A percentile compares a stretch with the other conserved stretches of the same genome.
Conservation (phyloP, 2,329 filamentous ascomycete genomes). For the Pestalotiopsis sp. region DNA sequence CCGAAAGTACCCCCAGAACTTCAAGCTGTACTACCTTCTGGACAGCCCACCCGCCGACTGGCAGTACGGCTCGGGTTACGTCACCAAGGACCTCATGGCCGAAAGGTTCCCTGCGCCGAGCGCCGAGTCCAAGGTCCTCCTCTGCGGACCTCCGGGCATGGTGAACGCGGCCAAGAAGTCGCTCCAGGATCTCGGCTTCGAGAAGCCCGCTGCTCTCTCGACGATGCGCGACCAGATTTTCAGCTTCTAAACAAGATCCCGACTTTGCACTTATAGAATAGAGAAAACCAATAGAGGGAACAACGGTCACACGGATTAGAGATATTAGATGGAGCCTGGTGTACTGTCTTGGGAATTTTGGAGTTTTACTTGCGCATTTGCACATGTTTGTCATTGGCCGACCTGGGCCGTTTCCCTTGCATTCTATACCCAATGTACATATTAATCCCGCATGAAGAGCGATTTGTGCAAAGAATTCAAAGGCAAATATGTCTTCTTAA, state of each 20-base stretch:
- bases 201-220: slow-evolving; percentile 47
- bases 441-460: background rate
- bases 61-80: slow-evolving; percentile 49
- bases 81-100: slow-evolving; percentile 52
- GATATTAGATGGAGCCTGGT: background rate
- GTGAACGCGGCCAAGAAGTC: slow-evolving; percentile 56
- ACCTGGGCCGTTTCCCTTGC: background rate
- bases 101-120: slow-evolving; percentile 48
- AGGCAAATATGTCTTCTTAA: background rate
- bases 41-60: slow-evolving; percentile 48
- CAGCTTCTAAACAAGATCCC: slow-evolving; percentile 17
- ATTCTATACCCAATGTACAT: slow-evolving; percentile 1
- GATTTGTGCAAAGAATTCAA: background rate
- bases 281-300: background rate
- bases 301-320: background rate
- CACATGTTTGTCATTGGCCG: background rate
- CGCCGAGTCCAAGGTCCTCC: slow-evolving; percentile 51
- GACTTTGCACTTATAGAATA: background rate
- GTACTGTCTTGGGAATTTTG: background rate
- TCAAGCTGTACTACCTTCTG: slow-evolving; percentile 58
- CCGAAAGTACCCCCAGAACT: slow-evolving; percentile 49
- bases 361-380: background rate
- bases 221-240: slow-evolving; percentile 60
- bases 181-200: slow-evolving; percentile 50
- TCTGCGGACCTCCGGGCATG: slow-evolving; percentile 65